A percentile compares a stretch with the other conserved stretches of the same genome.
These are phyloP conservation scores for Yamadazyma oceani DNA, from an alignment of 1,139 yeast species.

Conservation along the genomic window DNA sequence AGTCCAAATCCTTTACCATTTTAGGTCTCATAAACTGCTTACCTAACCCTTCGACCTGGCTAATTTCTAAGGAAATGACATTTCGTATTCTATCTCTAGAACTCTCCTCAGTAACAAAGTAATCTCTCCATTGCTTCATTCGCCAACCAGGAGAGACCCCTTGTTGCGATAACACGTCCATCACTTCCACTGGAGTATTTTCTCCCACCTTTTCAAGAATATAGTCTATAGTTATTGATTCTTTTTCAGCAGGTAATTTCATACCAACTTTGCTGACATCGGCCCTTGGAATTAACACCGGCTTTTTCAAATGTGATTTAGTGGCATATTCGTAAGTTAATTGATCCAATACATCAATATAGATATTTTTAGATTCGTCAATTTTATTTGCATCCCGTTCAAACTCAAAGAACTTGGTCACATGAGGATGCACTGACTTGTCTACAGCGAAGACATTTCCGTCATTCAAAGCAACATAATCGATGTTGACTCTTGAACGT, in stretches of 20 bases:
- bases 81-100: slow-evolving; percentile 69
- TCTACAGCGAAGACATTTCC: slow-evolving; percentile 66
- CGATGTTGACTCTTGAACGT: slow-evolving; percentile 55
- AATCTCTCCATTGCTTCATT: slow-evolving; percentile 71
- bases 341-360: slow-evolving; percentile 21
- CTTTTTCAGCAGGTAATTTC: slow-evolving; percentile 33
- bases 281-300: slow-evolving; percentile 30
- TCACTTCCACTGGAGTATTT: slow-evolving; percentile 70
- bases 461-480: slow-evolving; percentile 77
- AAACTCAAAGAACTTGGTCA: slow-evolving; percentile 34
- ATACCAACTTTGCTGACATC: slow-evolving; percentile 30
- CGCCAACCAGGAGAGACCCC: slow-evolving; percentile 64
- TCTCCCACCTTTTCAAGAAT: slow-evolving; percentile 64
- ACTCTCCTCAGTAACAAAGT: slow-evolving; percentile 48
- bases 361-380: slow-evolving; percentile 6
- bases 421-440: slow-evolving; percentile 64
- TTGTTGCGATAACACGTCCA: slow-evolving; percentile 87
- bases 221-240: slow-evolving; percentile 51
- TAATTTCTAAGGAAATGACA: slow-evolving; percentile 79
- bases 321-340: slow-evolving; percentile 40
- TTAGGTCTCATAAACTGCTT: slow-evolving; percentile 57
- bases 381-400: slow-evolving; percentile 15
- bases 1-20: slow-evolving; percentile 65
- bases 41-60: slow-evolving; percentile 54
- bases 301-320: slow-evolving; percentile 22